These are phyloP conservation scores for Phytophthora cactorum DNA, from an alignment of 352 stramenopile genomes.

Conservation along the genomic window DNA sequence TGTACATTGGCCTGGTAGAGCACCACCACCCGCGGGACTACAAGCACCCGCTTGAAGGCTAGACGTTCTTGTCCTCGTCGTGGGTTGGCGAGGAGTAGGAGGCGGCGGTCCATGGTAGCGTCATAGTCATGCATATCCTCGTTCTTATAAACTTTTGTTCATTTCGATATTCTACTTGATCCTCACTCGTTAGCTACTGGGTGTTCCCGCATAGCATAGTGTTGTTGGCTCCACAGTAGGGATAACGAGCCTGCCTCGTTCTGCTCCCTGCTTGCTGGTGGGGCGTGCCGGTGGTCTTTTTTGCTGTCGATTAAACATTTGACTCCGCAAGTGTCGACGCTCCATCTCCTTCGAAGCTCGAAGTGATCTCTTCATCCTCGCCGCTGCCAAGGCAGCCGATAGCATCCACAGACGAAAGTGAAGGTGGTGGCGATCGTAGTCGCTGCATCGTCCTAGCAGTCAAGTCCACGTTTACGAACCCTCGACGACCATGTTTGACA, in stretches of 20 bases:
- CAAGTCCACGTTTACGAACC: no score
- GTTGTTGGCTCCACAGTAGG: not conserved
- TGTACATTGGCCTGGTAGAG: conserved; percentile 50
- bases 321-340: not conserved
- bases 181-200: not conserved
- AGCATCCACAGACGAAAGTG: not conserved
- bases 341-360: not conserved
- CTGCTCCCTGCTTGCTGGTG: not conserved
- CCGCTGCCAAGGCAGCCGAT: not conserved
- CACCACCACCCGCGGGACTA: conserved; percentile 58
- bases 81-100: not conserved
- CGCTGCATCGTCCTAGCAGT: not conserved
- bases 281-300: not conserved
- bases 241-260: no score
- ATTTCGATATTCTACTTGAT: not conserved
- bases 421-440: not conserved
- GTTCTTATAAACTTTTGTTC: not conserved
- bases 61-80: not conserved
- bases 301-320: not conserved
- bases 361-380: not conserved
- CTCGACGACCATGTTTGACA: not conserved
- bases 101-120: not conserved
- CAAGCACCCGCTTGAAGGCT: conserved; percentile 44
- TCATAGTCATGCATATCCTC: not conserved
- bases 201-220: no score